Evolutionary conservation across 2,329 filamentous ascomycete genomes (phyloP).

Genomic region (Fusarium buharicum): DNA sequence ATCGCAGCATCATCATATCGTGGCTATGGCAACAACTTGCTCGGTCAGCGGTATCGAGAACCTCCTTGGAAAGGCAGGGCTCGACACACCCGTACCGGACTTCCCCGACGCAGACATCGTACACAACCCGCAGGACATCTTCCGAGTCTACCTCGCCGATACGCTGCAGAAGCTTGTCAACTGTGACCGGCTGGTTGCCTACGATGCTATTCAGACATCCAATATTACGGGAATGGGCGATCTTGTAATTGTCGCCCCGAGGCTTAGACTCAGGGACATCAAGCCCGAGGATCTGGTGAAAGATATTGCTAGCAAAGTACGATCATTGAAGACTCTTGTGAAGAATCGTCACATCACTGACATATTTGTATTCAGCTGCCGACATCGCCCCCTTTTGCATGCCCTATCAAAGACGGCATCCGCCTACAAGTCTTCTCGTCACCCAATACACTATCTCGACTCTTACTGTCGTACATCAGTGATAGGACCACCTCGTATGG

Average conservation of each 20-base stretch:
- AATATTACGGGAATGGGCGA: conserved; percentile 43
- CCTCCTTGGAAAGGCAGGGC: conserved; percentile 37
- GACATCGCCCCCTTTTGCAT: conserved; percentile 35
- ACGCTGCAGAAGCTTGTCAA: conserved; percentile 32
- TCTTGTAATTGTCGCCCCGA: conserved; percentile 43
- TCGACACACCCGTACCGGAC: conserved; percentile 38
- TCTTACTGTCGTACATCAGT: conserved; percentile 37
- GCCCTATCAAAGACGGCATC: conserved; percentile 41
- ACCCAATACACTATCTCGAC: conserved; percentile 37
- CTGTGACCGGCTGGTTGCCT: conserved; percentile 39
- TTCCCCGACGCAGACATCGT: conserved; percentile 39
- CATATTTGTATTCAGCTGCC: conserved; percentile 27
- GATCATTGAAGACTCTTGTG: not conserved
- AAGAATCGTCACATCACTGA: conserved; percentile 12
- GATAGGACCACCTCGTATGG: conserved; percentile 37
- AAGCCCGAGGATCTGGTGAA: conserved; percentile 31
- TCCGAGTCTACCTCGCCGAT: conserved; percentile 42
- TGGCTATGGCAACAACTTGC: conserved; percentile 42
- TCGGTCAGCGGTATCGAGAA: conserved; percentile 33
- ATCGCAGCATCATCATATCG: not conserved
- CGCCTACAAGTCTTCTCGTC: conserved; percentile 39
- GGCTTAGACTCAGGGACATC: conserved; percentile 29
- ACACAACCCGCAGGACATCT: conserved; percentile 44
- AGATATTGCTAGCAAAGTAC: conserved; percentile 39
- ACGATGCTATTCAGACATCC: conserved; percentile 44